Evolutionary conservation across 2,329 filamentous ascomycete genomes (phyloP), one percentile per base, ranked within the genome.

Genomic region (Trichoderma polysporum): DNA sequence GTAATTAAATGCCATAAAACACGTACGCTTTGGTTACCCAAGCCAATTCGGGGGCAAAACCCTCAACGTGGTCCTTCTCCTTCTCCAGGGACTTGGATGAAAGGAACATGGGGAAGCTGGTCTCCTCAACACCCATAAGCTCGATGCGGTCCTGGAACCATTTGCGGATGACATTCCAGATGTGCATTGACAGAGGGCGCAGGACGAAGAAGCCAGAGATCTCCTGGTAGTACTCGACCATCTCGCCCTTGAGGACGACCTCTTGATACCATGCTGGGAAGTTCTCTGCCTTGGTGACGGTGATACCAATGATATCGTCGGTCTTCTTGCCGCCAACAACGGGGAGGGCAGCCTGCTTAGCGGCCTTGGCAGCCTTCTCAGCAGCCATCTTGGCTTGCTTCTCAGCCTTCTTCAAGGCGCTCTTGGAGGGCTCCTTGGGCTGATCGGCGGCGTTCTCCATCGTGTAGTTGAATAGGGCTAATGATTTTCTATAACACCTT

Each of bases 221-320:
- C 81, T 97, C 91, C 76, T 80, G 83, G 78, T 97, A 98, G 86
- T 97, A 99, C 76, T 97, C 94, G 74, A 98, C 90, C 91, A 99
- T 92, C 78, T 97, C 93, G 73, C 93, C 92, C 86, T 99, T 99
- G 76, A 94, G 89, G 66, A 99, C 91, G 69, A 98, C 92, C 81
- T 99, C 94, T 81, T 97, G 93, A 81, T 99, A 99, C 95, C 95
- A 99, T 80, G 90, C 89, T 59, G 92, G 86, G 77, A 99, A 95
- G 81, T 98, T 93, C 56, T 91, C 90, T 57, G 90, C 84, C 81
- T 97, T 98, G 70, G 86, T 85, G 68, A 91, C 88, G 70, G 94
- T 95, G 75, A 97, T 97, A 71, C 94, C 94, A 74, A 95, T 96
- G 71, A 96, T 87, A 70, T 89, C 86, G 75, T 88, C 86, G 10